Base-by-base conservation (phyloP, 2,329 filamentous ascomycete genomes). In the Aspergillus carbonarius region DNA sequence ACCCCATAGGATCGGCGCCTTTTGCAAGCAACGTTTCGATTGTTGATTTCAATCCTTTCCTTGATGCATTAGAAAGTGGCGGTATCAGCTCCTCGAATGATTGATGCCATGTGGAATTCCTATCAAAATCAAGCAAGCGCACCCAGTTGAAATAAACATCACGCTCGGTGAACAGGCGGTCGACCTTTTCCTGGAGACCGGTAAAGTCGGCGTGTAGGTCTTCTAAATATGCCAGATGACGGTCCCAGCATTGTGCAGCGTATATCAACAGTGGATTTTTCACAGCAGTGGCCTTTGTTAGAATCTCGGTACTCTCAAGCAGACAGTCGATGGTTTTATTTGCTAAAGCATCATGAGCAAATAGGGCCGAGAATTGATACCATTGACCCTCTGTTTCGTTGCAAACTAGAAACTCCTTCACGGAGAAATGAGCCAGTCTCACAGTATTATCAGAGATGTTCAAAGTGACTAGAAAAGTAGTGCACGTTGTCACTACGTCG, bases 391-490 rank as follows among this genome's bases (percentile, higher is more conserved):
- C 23, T 1, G 13, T 3, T 30, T 37, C 34, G 13, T 25, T 37
- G 34, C 23, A 10, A 9, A 50, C 46, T 5, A 56, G 23, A 34
- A 56, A 56, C 23, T 56, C 54, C 17, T 56, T 56, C n/a, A 56
- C 54, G 5, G 54, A 56, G 34, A 56, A 56, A 50, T 56, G 54
- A 9, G 46, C 54, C 18, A 56, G 35, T 32, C 18, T 49, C 18
- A 56, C 44, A 32, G 34, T 50, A 18, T 39, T 9, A 39, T 42
- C 44, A 1, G 32, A 40, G 6, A 30, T 15, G 9, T n/a, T 50
- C 27, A 56, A 18, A 25, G 32, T 56, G 10, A 56, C 44, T 12
- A 56, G 34, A 15, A 13, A 50, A 32, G 44, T 49, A 25, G 44
- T 56, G 32, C 54, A 56, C 5, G 25, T 56, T 3, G 12, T 42